A percentile compares a stretch with the other conserved stretches of the same genome.
Conservation (phyloP, 2,329 filamentous ascomycete genomes). For the Thielaviopsis populi region DNA sequence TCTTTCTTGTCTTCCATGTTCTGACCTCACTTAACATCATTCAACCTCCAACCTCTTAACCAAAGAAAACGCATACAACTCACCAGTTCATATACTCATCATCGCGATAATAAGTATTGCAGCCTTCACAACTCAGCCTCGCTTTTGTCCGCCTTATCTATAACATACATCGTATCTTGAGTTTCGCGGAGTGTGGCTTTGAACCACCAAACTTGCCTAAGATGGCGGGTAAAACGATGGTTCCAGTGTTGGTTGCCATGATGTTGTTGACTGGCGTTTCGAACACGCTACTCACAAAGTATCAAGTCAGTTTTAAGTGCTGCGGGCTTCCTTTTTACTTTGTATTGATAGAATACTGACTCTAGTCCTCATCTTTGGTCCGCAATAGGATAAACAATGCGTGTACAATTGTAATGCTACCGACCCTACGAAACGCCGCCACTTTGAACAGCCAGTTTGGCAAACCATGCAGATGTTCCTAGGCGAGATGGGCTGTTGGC, state of each 20-base stretch:
- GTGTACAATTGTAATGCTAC: constrained; percentile 70
- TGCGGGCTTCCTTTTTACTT: not conserved
- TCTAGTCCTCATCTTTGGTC: not conserved
- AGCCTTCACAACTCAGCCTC: not conserved
- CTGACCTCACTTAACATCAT: no score
- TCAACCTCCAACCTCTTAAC: no score
- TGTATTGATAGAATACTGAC: not conserved
- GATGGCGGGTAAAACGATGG: constrained; percentile 57
- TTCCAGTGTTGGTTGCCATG: constrained; percentile 83
- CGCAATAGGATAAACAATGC: constrained; percentile 77
- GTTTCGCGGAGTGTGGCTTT: not conserved
- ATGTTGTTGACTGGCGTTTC: constrained; percentile 93
- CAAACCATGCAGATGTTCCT: constrained; percentile 98
- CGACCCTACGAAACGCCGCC: constrained; percentile 47
- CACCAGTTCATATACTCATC: no score
- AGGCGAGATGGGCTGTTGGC: constrained; percentile 90
- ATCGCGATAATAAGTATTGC: no score
- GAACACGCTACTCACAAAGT: constrained; percentile 95
- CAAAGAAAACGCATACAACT: no score
- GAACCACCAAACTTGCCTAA: constrained; percentile 12
- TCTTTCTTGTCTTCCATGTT: no score
- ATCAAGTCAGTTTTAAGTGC: constrained; percentile 47
- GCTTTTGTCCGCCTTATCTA: not conserved
- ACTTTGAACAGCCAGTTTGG: constrained; percentile 89
- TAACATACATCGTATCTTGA: not conserved